A percentile compares a stretch with the other conserved stretches of the same genome.
These are phyloP conservation scores for Leucoagaricus sp. DNA, from an alignment of 1,284 basidiomycete genomes.

Conservation along the genomic window DNA sequence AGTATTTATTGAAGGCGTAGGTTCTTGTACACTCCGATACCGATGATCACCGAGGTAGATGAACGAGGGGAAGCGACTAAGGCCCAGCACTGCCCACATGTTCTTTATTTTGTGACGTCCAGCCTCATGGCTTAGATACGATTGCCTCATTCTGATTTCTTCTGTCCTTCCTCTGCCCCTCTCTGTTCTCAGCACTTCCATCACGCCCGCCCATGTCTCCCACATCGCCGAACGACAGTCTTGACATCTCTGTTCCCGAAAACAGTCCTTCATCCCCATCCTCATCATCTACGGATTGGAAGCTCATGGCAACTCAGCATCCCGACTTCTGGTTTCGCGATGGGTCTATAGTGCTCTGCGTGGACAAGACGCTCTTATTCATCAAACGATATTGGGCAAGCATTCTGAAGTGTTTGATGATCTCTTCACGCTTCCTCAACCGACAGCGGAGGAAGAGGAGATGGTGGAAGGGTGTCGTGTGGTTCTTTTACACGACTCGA, in stretches of 20 bases:
- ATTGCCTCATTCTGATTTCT: conserved; percentile 1
- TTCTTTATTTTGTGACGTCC: background rate
- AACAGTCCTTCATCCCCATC: background rate
- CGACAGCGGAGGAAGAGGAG: conserved; percentile 28
- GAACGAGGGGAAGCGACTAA: background rate
- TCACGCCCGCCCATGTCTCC: conserved; percentile 4
- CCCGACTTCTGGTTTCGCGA: conserved; percentile 41
- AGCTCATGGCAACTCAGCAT: conserved; percentile 19
- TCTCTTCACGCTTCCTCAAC: conserved; percentile 37
- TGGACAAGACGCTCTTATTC: conserved; percentile 38
- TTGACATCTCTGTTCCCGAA: conserved; percentile 1
- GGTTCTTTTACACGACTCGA: conserved; percentile 35
- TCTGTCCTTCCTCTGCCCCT: background rate
- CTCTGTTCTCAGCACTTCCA: background rate
- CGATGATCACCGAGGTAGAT: background rate
- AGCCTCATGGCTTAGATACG: conserved; percentile 12
- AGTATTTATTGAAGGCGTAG: background rate
- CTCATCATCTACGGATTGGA: conserved; percentile 6
- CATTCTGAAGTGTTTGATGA: conserved; percentile 41
- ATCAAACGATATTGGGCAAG: conserved; percentile 39
- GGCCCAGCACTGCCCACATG: background rate
- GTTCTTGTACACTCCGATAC: background rate
- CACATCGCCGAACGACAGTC: conserved; percentile 7
- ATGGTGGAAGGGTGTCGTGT: conserved; percentile 41
- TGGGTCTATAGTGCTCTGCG: conserved; percentile 38